phyloP scores from a whole-genome alignment of 345 rosid genomes.

The Eutrema japonicum region DNA sequence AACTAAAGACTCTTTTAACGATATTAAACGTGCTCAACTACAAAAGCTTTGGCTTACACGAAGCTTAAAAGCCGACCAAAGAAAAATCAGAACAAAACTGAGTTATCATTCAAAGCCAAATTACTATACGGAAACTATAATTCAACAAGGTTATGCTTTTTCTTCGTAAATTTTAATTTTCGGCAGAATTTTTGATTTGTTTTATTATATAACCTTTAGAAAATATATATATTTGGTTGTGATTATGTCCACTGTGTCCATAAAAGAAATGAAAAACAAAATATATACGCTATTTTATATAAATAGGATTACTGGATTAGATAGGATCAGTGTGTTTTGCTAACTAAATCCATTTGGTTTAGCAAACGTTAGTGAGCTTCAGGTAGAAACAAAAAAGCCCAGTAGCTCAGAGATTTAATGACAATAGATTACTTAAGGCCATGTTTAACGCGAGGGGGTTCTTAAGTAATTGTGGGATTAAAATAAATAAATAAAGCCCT shows the following conservation, averaged over 20 bases:
- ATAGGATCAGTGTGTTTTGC: background rate
- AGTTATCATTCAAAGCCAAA: background rate
- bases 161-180: background rate
- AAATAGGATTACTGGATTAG: too few species aligned
- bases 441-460: too few species aligned
- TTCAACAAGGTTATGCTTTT: background rate
- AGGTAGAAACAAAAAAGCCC: too few species aligned
- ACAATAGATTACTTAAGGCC: too few species aligned
- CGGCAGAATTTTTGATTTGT: too few species aligned
- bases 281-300: too few species aligned
- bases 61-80: background rate
- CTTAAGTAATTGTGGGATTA: too few species aligned
- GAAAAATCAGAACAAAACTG: background rate
- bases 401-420: too few species aligned
- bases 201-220: too few species aligned
- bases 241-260: background rate
- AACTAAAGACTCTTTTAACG: background rate
- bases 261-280: background rate
- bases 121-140: background rate
- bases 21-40: background rate
- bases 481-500: too few species aligned
- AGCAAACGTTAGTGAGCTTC: background rate
- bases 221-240: too few species aligned
- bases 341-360: slow-evolving; percentile 3
- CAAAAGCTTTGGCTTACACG: background rate